Conservation (phyloP, 805 yeast genomes). For the Saturnispora silvae region DNA sequence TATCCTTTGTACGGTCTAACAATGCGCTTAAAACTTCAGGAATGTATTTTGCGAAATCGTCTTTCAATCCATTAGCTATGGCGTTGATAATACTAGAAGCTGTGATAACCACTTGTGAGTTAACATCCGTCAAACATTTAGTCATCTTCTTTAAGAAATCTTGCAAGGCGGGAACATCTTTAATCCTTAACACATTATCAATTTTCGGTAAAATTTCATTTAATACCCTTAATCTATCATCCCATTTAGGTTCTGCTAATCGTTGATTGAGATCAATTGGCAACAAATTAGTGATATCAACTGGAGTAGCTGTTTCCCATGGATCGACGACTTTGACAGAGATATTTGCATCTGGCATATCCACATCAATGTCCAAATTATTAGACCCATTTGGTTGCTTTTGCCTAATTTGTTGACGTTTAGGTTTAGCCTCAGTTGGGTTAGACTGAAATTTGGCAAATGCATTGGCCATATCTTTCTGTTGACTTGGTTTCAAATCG, state of each 20-base stretch:
- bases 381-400: constrained; percentile 34
- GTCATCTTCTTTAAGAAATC: constrained; percentile 53
- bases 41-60: constrained; percentile 45
- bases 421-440: too few species aligned
- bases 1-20: constrained; percentile 80
- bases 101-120: constrained; percentile 71
- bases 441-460: constrained; percentile 40
- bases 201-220: constrained; percentile 46
- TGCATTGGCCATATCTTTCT: constrained; percentile 64
- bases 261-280: constrained; percentile 52
- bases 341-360: constrained; percentile 9
- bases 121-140: constrained; percentile 79
- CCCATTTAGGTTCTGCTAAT: constrained; percentile 68
- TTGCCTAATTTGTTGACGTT: constrained; percentile 45
- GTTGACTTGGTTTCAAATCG: constrained; percentile 83
- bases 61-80: constrained; percentile 57
- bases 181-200: constrained; percentile 42
- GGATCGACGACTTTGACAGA: constrained; percentile 38
- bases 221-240: constrained; percentile 78
- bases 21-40: constrained; percentile 45
- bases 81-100: constrained; percentile 58
- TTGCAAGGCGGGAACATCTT: constrained; percentile 58
- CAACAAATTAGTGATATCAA: constrained; percentile 51
- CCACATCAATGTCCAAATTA: constrained; percentile 19
- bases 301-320: constrained; percentile 59